phyloP scores from a whole-genome alignment of 1,284 basidiomycete species.

The Papiliotrema laurentii region DNA sequence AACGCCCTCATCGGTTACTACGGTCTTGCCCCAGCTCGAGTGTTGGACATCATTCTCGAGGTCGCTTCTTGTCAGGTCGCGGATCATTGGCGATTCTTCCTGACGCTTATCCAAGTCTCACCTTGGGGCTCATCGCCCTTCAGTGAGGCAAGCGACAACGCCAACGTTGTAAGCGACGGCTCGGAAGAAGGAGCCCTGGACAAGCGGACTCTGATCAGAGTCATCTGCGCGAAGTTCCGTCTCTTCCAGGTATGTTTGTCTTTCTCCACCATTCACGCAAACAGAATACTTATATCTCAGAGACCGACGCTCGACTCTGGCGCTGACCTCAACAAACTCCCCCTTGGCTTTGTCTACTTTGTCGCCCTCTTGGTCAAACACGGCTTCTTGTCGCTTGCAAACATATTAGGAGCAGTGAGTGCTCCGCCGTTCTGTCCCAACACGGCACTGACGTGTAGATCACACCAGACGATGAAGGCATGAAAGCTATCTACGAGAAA shows the following conservation, averaged over 20 bases:
- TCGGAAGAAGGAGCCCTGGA: constrained; percentile 52
- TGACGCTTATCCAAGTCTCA: constrained; percentile 75
- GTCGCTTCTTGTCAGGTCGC: constrained; percentile 76
- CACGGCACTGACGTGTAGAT: constrained; percentile 19
- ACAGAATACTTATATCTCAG: too few relatives aligned
- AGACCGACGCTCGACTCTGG: too few relatives aligned
- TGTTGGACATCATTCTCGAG: constrained; percentile 89
- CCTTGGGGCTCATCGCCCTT: constrained; percentile 59
- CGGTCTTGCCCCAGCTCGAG: constrained; percentile 90
- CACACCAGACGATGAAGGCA: constrained; percentile 3
- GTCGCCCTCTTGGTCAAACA: constrained; percentile 85
- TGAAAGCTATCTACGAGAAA: constrained; percentile 48
- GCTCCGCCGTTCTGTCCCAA: not conserved
- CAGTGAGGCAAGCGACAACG: constrained; percentile 20
- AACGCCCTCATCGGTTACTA: constrained; percentile 91
- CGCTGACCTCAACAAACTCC: too few relatives aligned
- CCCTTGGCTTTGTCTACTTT: constrained; percentile 71
- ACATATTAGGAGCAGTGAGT: constrained; percentile 53
- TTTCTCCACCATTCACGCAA: too few relatives aligned
- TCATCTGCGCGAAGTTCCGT: constrained; percentile 92
- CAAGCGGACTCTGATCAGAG: constrained; percentile 71
- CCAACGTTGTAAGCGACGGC: constrained; percentile 45
- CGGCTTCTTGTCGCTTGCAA: constrained; percentile 76
- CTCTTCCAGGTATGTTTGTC: constrained; percentile 71
- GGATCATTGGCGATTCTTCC: constrained; percentile 86